Evolutionary conservation across 31 red algal genomes (phyloP).

Genomic region (Odonthalia washingtoniensis): DNA sequence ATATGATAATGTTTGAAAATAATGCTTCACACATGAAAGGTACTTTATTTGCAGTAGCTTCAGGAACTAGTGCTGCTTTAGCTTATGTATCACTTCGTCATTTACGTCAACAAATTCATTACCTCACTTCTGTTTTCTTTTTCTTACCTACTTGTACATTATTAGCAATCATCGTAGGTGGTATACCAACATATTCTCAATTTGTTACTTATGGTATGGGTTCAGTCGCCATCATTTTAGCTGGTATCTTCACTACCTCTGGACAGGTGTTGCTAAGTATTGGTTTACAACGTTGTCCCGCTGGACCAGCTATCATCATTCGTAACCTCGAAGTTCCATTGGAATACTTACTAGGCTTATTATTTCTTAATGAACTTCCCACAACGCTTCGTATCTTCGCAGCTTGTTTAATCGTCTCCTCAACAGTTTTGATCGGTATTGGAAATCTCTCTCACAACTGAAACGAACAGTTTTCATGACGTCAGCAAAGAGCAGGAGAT

Average conservation of each 20-base stretch:
- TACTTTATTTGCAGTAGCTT: neutral
- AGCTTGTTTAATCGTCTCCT: neutral
- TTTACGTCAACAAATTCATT: neutral
- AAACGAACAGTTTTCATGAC: no score
- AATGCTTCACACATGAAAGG: neutral
- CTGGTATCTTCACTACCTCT: neutral
- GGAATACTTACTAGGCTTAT: constrained; percentile 34
- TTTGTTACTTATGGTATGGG: neutral
- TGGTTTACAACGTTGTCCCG: constrained; percentile 50
- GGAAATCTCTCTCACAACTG: neutral
- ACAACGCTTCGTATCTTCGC: neutral
- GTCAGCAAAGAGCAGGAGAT: no score
- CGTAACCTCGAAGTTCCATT: constrained; percentile 63
- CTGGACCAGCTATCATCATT: constrained; percentile 47
- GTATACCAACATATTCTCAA: neutral
- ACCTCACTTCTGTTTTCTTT: neutral
- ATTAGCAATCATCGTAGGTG: neutral
- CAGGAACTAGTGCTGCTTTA: neutral
- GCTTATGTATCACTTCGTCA: neutral
- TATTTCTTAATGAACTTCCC: constrained; percentile 45
- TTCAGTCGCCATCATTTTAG: neutral
- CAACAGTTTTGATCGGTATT: constrained; percentile 16
- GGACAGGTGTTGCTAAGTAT: constrained; percentile 53
- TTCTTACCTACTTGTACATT: neutral
- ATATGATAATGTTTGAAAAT: neutral